phyloP scores from a whole-genome alignment of 2,329 filamentous ascomycete genomes.

The Penicillium italicum region DNA sequence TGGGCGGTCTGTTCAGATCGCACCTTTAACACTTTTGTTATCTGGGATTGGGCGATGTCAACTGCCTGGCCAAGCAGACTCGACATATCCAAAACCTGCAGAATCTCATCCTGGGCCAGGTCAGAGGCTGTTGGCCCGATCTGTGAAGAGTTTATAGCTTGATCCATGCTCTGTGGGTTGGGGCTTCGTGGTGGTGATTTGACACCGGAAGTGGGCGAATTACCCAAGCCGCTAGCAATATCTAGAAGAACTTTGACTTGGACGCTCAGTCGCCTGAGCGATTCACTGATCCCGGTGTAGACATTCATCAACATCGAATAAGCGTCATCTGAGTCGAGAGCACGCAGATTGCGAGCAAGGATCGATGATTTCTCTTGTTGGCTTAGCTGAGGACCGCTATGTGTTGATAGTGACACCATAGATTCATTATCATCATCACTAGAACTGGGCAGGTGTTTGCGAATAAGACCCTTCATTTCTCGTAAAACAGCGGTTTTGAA shows the following conservation, averaged over 20 bases:
- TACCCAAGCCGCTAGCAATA: slow-evolving; percentile 65
- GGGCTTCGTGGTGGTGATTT: slow-evolving; percentile 51
- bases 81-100: slow-evolving; percentile 63
- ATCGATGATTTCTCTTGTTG: slow-evolving; percentile 88
- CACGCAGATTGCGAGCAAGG: slow-evolving; percentile 80
- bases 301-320: slow-evolving; percentile 77
- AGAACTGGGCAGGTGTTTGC: slow-evolving; percentile 81
- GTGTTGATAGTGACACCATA: slow-evolving; percentile 79
- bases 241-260: slow-evolving; percentile 95
- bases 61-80: slow-evolving; percentile 64
- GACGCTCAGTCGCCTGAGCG: slow-evolving; percentile 75
- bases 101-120: slow-evolving; percentile 55
- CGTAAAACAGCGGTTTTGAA: slow-evolving; percentile 81
- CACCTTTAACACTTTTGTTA: slow-evolving; percentile 62
- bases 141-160: slow-evolving; percentile 30
- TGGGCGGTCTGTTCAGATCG: slow-evolving; percentile 58
- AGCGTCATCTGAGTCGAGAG: slow-evolving; percentile 77
- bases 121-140: slow-evolving; percentile 27
- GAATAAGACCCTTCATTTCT: slow-evolving; percentile 81
- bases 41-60: slow-evolving; percentile 62
- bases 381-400: slow-evolving; percentile 63
- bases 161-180: slow-evolving; percentile 43
- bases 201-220: slow-evolving; percentile 38
- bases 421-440: slow-evolving; percentile 92
- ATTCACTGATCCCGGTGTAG: slow-evolving; percentile 85